Evolutionary conservation across 2,329 filamentous ascomycete species (phyloP).

Genomic region (Ophiostoma fasciatum): DNA sequence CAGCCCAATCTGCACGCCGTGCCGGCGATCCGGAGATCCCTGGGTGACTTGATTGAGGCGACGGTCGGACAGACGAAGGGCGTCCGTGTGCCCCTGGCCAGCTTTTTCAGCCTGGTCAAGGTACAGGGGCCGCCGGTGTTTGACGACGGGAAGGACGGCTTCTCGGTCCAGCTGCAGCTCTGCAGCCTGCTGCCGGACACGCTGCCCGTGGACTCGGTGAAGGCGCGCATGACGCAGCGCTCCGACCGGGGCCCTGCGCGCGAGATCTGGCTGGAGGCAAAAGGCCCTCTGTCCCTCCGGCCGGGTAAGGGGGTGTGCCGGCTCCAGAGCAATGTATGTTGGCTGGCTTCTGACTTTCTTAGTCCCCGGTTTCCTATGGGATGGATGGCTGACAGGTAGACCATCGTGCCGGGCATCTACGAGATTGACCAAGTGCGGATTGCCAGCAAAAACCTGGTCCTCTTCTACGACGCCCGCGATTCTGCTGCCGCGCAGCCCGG

Average conservation of each 20-base stretch:
- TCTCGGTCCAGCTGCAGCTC: conserved; percentile 53
- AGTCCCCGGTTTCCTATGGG: not conserved
- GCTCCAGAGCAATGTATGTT: conserved; percentile 29
- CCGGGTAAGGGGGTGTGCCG: conserved; percentile 35
- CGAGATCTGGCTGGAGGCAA: conserved; percentile 32
- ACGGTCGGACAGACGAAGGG: conserved; percentile 16
- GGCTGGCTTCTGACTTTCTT: conserved; percentile 10
- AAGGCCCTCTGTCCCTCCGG: conserved; percentile 29
- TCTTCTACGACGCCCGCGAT: conserved; percentile 52
- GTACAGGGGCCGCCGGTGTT: conserved; percentile 57
- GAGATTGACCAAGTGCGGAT: conserved; percentile 59
- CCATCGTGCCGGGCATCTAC: conserved; percentile 57
- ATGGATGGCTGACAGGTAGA: conserved; percentile 32
- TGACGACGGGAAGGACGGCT: conserved; percentile 57
- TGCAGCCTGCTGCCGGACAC: conserved; percentile 58
- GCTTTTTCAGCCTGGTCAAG: conserved; percentile 58
- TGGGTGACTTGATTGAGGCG: conserved; percentile 19
- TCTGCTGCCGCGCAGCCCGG: conserved; percentile 11
- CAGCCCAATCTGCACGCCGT: no score
- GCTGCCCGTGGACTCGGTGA: conserved; percentile 49
- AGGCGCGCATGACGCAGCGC: conserved; percentile 45
- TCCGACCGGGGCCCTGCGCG: conserved; percentile 36
- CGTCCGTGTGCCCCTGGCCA: conserved; percentile 50
- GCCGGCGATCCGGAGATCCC: no score
- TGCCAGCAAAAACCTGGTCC: conserved; percentile 43